Percentiles rank a stretch among this genome's conserved stretches.
These are phyloP conservation scores for Plenodomus biglobosus DNA, from an alignment of 2,329 filamentous ascomycete species.

Conservation along the genomic window DNA sequence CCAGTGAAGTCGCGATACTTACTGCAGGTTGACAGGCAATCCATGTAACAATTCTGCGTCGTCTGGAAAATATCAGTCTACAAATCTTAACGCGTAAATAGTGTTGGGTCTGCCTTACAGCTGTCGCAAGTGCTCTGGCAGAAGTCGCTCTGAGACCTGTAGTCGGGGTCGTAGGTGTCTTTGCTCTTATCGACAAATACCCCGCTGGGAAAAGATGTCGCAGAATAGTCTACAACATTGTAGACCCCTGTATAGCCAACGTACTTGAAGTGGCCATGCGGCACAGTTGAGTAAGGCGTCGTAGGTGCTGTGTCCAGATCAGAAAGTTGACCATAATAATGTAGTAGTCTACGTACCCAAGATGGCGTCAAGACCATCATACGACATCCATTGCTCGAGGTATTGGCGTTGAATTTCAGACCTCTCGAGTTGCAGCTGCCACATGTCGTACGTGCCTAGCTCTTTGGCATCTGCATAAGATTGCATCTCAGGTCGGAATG, in stretches of 20 bases:
- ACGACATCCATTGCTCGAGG: slow-evolving; percentile 50
- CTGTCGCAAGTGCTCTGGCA: slow-evolving; percentile 45
- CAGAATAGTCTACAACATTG: slow-evolving; percentile 53
- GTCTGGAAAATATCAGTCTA: slow-evolving; percentile 27
- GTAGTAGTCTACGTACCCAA: slow-evolving; percentile 30
- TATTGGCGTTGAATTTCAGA: slow-evolving; percentile 48
- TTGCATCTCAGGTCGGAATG: slow-evolving; percentile 54
- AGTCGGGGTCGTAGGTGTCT: slow-evolving; percentile 33
- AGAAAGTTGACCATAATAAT: neutral
- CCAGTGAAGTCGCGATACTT: slow-evolving; percentile 5
- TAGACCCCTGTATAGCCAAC: slow-evolving; percentile 53
- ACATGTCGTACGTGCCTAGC: slow-evolving; percentile 50
- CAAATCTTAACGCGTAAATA: too few species aligned
- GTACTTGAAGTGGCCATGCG: slow-evolving; percentile 49
- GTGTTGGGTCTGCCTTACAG: slow-evolving; percentile 42
- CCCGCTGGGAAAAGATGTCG: slow-evolving; percentile 50
- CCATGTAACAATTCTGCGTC: slow-evolving; percentile 45
- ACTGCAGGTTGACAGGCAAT: slow-evolving; percentile 48
- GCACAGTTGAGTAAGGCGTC: slow-evolving; percentile 49
- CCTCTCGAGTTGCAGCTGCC: slow-evolving; percentile 53
- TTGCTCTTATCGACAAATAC: slow-evolving; percentile 43
- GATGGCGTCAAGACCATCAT: slow-evolving; percentile 49
- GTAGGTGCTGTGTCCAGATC: slow-evolving; percentile 41
- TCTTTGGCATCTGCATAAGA: slow-evolving; percentile 49
- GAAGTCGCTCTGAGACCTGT: slow-evolving; percentile 39